phyloP scores from a whole-genome alignment of 2,329 filamentous ascomycete genomes.

The Fusarium sambucinum region DNA sequence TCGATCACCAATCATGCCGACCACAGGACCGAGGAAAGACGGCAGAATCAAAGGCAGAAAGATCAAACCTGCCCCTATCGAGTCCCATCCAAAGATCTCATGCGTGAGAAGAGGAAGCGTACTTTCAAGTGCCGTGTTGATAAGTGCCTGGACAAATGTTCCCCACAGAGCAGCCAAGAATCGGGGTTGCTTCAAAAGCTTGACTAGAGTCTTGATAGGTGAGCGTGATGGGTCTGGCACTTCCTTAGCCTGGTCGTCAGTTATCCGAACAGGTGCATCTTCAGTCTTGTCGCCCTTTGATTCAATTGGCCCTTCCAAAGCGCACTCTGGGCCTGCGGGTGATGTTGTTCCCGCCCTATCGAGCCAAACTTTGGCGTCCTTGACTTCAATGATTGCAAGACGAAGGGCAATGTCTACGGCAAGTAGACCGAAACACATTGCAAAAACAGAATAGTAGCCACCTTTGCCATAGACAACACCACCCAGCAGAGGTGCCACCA shows the following conservation, averaged over 20 bases:
- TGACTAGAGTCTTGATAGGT: slow-evolving; percentile 43
- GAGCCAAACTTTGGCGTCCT: slow-evolving; percentile 49
- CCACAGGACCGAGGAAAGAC: slow-evolving; percentile 49
- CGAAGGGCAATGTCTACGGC: slow-evolving; percentile 51
- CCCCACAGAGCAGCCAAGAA: slow-evolving; percentile 52
- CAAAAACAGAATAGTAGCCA: slow-evolving; percentile 53
- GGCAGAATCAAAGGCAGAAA: slow-evolving; percentile 53
- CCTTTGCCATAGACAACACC: slow-evolving; percentile 52
- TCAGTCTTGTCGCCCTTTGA: background rate
- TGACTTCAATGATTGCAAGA: slow-evolving; percentile 51
- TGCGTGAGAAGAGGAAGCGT: slow-evolving; percentile 51
- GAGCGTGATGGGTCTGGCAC: slow-evolving; percentile 11
- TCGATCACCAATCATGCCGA: slow-evolving; percentile 51
- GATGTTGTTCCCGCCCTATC: slow-evolving; percentile 5
- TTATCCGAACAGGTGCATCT: background rate
- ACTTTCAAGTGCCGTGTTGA: slow-evolving; percentile 52
- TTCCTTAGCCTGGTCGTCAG: slow-evolving; percentile 9
- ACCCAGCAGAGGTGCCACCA: slow-evolving; percentile 51
- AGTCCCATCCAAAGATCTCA: slow-evolving; percentile 50
- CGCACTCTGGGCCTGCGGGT: slow-evolving; percentile 4
- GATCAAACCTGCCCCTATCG: slow-evolving; percentile 52
- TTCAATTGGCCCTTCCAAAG: background rate
- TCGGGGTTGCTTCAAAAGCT: slow-evolving; percentile 49
- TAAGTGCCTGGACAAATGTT: slow-evolving; percentile 51
- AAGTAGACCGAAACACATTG: slow-evolving; percentile 54